Evolutionary conservation across 441 rosid species (phyloP).

Genomic region (Breynia disticha): DNA sequence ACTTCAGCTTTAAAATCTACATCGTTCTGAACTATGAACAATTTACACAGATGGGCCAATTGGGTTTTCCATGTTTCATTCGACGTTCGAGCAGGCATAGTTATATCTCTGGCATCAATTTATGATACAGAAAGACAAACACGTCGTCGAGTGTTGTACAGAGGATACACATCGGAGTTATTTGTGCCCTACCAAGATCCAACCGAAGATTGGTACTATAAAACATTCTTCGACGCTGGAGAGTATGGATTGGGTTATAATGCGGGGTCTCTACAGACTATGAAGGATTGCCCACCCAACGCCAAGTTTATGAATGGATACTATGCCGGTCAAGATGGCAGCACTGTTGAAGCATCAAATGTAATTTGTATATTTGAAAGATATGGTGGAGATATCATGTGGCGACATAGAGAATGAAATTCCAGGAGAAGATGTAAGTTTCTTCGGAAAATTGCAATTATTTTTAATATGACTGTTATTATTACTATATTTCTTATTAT

Average conservation of each 20-base stretch:
- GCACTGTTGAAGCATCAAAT: conserved; percentile 23
- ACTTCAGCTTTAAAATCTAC: too few species aligned
- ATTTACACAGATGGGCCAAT: conserved; percentile 48
- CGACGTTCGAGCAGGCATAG: conserved; percentile 41
- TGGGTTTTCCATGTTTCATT: conserved; percentile 54
- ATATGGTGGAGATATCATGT: conserved; percentile 57
- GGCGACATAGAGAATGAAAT: conserved; percentile 55
- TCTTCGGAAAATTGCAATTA: too few species aligned
- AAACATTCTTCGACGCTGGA: conserved; percentile 38
- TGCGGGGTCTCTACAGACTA: conserved; percentile 25
- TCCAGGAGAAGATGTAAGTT: conserved; percentile 15
- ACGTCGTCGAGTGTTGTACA: conserved; percentile 40
- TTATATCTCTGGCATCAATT: conserved; percentile 49
- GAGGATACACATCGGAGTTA: conserved; percentile 47
- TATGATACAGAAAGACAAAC: conserved; percentile 32
- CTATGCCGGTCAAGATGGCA: conserved; percentile 34
- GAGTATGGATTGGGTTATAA: conserved; percentile 47
- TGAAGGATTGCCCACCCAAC: conserved; percentile 46
- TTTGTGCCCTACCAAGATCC: conserved; percentile 64
- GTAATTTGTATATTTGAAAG: conserved; percentile 55
- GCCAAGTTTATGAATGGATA: conserved; percentile 45
- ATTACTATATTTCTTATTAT: too few species aligned
- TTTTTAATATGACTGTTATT: too few species aligned
- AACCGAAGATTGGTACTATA: conserved; percentile 42
- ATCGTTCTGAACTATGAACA: too few species aligned